phyloP scores from a whole-genome alignment of 2,329 filamentous ascomycete genomes.

The Penicillium sp. region DNA sequence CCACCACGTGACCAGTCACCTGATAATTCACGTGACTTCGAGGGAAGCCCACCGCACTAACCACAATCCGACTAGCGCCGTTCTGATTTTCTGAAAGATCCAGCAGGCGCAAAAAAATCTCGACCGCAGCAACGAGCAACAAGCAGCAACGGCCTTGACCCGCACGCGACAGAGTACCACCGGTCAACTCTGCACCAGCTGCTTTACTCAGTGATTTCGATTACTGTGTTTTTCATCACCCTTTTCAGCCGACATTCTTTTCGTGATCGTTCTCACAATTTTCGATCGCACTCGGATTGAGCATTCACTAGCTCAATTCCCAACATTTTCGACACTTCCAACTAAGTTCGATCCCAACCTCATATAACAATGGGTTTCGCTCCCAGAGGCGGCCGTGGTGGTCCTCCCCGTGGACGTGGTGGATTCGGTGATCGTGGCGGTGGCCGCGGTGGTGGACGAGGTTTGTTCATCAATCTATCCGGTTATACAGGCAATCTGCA shows the following conservation, averaged over 20 bases:
- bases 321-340: conserved; percentile 14
- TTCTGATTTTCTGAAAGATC: conserved; percentile 47
- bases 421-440: conserved; percentile 10
- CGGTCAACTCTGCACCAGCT: conserved; percentile 30
- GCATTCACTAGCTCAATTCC: conserved; percentile 29
- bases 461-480: conserved; percentile 25
- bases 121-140: conserved; percentile 45
- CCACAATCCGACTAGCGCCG: conserved; percentile 31
- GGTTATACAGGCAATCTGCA: conserved; percentile 16
- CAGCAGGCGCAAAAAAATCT: conserved; percentile 45
- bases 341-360: conserved; percentile 15
- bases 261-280: conserved; percentile 14
- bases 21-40: conserved; percentile 35
- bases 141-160: conserved; percentile 42
- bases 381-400: conserved; percentile 32
- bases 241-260: conserved; percentile 18
- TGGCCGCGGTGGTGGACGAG: conserved; percentile 25
- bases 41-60: conserved; percentile 32
- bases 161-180: conserved; percentile 33
- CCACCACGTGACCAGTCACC: conserved; percentile 37
- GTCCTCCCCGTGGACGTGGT: conserved; percentile 24
- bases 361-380: conserved; percentile 40
- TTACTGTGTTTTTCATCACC: conserved; percentile 16
- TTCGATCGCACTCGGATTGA: conserved; percentile 23
- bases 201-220: conserved; percentile 23